Base-by-base conservation (phyloP, 1,284 basidiomycete genomes). In the Nidula niveotomentosa region DNA sequence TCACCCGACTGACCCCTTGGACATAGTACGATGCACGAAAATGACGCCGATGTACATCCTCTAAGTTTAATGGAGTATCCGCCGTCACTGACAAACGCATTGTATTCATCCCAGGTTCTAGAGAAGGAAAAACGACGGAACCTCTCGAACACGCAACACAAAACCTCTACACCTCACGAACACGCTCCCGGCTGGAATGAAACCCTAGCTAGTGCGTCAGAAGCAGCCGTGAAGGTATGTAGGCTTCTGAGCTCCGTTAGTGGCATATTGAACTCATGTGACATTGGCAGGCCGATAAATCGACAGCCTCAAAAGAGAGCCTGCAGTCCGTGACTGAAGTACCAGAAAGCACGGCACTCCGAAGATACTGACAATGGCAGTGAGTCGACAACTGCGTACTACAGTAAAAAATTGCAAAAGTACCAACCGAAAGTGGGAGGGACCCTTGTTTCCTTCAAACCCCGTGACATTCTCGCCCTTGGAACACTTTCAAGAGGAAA, bases 151-250 rank as follows among this genome's bases (percentile, higher is more conserved):
- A 65, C 69, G 36, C 80, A 84, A 51, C 76, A 83, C 63, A 75
- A 77, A 58, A 80, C 77, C 1, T 80, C 81, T 1, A 76, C 81
- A 2, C 77, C 82, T 15, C 74, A 80, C 52, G 66, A 79, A 10
- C 64, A 83, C 56, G 86, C 88, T 1, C 89, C 88, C 5, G 88
- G 87, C 1, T 91, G 89, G 89, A 90, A 90, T 63, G 85, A 91
- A 62, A 63, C 70, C 37, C 80, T 91, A 18, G 89, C 89, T 1
- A 82, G 78, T 55, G 61, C 76, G 10, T 88, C 88, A 0, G 90
- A 91, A 69, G 89, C 89, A 8, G 69, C 73, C 36, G 73, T 91
- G 47, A 91, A 91, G 79, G 89, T 86, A 36, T 36, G 62, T 49
- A 37, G 12, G 30, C 9, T 47, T 30, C 30, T 30, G 30, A 30